These are phyloP conservation scores for Hapsidospora chrysogenum DNA, from an alignment of 495 filamentous ascomycete species.

Conservation along the genomic window DNA sequence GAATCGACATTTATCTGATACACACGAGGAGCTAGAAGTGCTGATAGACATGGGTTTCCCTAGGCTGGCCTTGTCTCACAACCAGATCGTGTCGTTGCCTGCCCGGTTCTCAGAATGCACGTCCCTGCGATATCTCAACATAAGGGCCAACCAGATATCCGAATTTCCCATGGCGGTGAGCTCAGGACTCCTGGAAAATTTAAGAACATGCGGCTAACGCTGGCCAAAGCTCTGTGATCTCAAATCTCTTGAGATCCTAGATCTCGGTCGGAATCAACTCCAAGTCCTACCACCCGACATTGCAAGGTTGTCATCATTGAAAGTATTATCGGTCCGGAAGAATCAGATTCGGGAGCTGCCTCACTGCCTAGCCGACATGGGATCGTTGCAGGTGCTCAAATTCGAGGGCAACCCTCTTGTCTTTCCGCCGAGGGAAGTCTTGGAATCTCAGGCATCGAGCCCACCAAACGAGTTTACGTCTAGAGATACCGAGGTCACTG, in stretches of 20 bases:
- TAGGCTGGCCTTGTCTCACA: slow-evolving; percentile 81
- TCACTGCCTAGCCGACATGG: slow-evolving; percentile 71
- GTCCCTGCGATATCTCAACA: slow-evolving; percentile 86
- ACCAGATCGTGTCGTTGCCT: slow-evolving; percentile 64
- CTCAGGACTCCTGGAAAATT: not conserved
- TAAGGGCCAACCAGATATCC: slow-evolving; percentile 69
- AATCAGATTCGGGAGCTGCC: slow-evolving; percentile 78
- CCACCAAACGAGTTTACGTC: slow-evolving; percentile 23
- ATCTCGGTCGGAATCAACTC: slow-evolving; percentile 76
- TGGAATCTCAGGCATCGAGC: slow-evolving; percentile 27
- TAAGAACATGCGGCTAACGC: slow-evolving; percentile 1
- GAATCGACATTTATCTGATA: too few relatives aligned
- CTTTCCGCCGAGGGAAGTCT: slow-evolving; percentile 46
- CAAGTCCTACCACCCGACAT: slow-evolving; percentile 62
- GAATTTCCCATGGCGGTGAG: slow-evolving; percentile 72
- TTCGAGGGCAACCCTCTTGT: slow-evolving; percentile 69
- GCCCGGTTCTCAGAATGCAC: slow-evolving; percentile 70
- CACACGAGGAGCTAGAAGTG: not conserved
- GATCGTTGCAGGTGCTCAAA: slow-evolving; percentile 71
- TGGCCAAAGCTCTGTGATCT: slow-evolving; percentile 52
- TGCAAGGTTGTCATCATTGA: slow-evolving; percentile 54
- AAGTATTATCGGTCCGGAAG: slow-evolving; percentile 63
- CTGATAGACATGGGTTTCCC: slow-evolving; percentile 4
- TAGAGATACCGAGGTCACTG: slow-evolving; percentile 36
- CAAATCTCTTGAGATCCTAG: slow-evolving; percentile 76